These are phyloP conservation scores for Botrytis porri DNA, from an alignment of 2,329 filamentous ascomycete genomes.

Conservation along the genomic window DNA sequence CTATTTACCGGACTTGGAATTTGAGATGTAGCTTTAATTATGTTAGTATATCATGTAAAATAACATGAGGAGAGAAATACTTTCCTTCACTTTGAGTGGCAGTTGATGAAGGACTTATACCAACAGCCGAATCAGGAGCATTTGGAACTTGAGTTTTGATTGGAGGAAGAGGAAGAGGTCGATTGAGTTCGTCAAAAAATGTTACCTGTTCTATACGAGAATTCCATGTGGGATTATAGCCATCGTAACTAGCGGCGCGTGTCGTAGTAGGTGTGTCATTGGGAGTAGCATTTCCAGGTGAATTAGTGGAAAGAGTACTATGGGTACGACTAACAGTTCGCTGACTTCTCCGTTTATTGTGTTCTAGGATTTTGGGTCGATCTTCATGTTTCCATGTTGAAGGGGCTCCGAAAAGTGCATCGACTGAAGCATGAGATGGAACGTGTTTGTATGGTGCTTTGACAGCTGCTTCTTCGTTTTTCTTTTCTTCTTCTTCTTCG, in stretches of 20 bases:
- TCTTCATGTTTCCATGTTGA: constrained; percentile 48
- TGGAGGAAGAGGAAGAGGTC: neutral
- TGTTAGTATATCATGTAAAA: neutral
- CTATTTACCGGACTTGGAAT: constrained; percentile 32
- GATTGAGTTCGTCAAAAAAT: constrained; percentile 20
- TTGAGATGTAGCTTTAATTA: constrained; percentile 26
- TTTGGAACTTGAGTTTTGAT: constrained; percentile 27
- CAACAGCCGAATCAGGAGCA: constrained; percentile 32
- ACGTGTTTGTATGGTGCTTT: constrained; percentile 56
- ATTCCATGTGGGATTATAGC: constrained; percentile 35
- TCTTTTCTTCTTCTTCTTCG: constrained; percentile 45
- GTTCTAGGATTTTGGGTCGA: constrained; percentile 35
- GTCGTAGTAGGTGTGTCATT: constrained; percentile 24
- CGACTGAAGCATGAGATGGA: constrained; percentile 59
- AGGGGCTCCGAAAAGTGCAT: constrained; percentile 55
- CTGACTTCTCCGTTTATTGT: constrained; percentile 35
- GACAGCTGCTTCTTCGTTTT: constrained; percentile 19
- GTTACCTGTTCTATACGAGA: constrained; percentile 29
- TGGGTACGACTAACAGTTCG: constrained; percentile 31
- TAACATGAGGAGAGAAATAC: neutral
- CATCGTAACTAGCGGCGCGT: constrained; percentile 30
- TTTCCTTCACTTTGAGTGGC: constrained; percentile 34
- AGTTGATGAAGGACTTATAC: constrained; percentile 29
- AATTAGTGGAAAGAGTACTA: constrained; percentile 30
- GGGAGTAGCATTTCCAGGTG: constrained; percentile 24